Base-by-base conservation (phyloP, 2,329 filamentous ascomycete species). In the Colletotrichum sp. region DNA sequence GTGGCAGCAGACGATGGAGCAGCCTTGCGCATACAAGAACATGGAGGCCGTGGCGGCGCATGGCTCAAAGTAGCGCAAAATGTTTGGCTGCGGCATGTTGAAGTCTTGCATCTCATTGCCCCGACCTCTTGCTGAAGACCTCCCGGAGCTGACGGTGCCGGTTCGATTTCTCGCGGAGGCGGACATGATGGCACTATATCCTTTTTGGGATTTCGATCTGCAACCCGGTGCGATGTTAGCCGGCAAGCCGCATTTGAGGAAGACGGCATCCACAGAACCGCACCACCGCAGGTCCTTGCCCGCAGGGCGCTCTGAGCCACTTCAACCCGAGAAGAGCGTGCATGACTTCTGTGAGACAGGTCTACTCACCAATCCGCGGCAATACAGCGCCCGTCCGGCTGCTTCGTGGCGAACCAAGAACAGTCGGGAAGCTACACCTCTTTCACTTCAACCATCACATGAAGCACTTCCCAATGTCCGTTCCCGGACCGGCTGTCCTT, bases 11-110 rank as follows among this genome's bases (percentile, higher is more conserved):
- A 98, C 90, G 75, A 99, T 93, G 8, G 93, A 92, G 69, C 93
- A 93, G 36, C 95, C 94, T 83, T 99, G 91, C 28, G 95, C 93
- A 85, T 98, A 98, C 30, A 99, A 90, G 79, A 99, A 94, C 88
- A 97, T 94, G 28, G 95, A 95, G 3, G 95, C 95, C 6, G 97
- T 99, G 34, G 97, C 96, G 21, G 96, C 95, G 84, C 95, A 98
- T 74, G 97, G 95, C 80, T 97, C 94, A 80, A 98, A 95, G 77
- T 92, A 90, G 79, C 88, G 89, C 77, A 87, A 82, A 28, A 89
- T 84, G 70, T 87, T 85, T 71, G 85, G 86, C 59, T 88, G 83
- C 72, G 90, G 87, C 88, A 91, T 89, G 73, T 87, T 85, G 81
- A 90, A 89, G 81, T 92, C 89, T 83, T 88, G 87, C 80, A 88